These are phyloP conservation scores for Cystobasidium tubakii DNA, from an alignment of 768 basidiomycete species.

Conservation along the genomic window DNA sequence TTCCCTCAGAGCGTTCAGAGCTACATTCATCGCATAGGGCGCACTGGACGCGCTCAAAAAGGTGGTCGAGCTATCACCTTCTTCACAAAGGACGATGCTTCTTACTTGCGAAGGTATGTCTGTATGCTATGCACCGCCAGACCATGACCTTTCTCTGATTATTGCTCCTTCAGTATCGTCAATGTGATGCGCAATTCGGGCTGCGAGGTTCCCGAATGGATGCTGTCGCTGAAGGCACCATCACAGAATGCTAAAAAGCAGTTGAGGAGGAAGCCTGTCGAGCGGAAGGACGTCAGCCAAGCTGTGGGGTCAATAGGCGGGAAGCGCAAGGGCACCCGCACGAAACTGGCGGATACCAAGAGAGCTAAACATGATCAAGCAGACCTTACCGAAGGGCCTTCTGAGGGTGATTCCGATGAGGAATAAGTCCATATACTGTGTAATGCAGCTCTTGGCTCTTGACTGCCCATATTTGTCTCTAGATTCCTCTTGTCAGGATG, in stretches of 20 bases:
- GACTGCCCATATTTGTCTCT: too few species aligned
- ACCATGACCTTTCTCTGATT: conserved; percentile 1
- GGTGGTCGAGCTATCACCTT: conserved; percentile 91
- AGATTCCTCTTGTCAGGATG: too few species aligned
- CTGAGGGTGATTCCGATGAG: background rate
- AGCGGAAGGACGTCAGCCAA: conserved; percentile 63
- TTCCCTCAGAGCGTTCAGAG: conserved; percentile 93
- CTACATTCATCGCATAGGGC: conserved; percentile 93
- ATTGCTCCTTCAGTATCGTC: conserved; percentile 61
- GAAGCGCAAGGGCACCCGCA: conserved; percentile 48
- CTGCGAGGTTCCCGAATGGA: conserved; percentile 87
- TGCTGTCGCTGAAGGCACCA: conserved; percentile 85
- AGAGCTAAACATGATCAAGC: background rate
- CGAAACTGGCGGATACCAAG: conserved; percentile 48
- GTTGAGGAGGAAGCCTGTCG: conserved; percentile 67
- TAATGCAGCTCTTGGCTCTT: background rate
- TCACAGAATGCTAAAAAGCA: conserved; percentile 76
- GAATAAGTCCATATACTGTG: background rate
- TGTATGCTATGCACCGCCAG: background rate
- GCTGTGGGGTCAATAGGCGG: conserved; percentile 55
- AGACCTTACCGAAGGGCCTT: background rate
- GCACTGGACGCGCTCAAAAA: conserved; percentile 87
- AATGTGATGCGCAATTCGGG: conserved; percentile 93
- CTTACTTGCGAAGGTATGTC: conserved; percentile 65
- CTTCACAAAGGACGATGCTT: conserved; percentile 88